Conservation (phyloP, 73 alveolate genomes). For the Paramecium primaurelia region DNA sequence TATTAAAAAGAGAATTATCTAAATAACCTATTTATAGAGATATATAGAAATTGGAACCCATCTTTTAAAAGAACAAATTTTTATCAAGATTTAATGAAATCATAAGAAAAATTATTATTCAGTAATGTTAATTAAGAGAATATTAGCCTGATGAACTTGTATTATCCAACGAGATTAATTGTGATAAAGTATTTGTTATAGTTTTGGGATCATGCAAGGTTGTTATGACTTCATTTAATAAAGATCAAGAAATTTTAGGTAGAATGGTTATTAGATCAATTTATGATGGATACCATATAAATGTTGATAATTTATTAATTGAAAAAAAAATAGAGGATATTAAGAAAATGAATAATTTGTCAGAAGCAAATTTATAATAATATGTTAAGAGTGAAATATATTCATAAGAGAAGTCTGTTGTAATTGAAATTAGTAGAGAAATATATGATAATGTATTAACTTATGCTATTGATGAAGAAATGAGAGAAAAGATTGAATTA, state of each 20-base stretch:
- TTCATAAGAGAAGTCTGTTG: neutral
- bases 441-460: neutral
- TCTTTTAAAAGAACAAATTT: neutral
- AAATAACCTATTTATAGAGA: neutral
- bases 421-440: neutral
- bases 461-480: neutral
- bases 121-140: neutral
- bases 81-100: neutral
- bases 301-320: neutral
- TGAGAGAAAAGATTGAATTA: neutral
- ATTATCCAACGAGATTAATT: neutral
- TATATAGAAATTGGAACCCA: neutral
- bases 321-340: neutral
- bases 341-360: neutral
- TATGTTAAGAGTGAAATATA: slow-evolving; percentile 2
- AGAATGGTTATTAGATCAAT: neutral
- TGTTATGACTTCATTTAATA: neutral
- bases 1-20: neutral
- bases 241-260: neutral
- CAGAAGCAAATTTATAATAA: neutral
- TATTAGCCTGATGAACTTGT: neutral
- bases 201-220: neutral
- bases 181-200: neutral
- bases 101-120: neutral
- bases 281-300: slow-evolving; percentile 5